Percentiles rank a stretch among this genome's conserved stretches.
Conservation (phyloP, 2,329 filamentous ascomycete genomes). For the Fusarium buharicum region DNA sequence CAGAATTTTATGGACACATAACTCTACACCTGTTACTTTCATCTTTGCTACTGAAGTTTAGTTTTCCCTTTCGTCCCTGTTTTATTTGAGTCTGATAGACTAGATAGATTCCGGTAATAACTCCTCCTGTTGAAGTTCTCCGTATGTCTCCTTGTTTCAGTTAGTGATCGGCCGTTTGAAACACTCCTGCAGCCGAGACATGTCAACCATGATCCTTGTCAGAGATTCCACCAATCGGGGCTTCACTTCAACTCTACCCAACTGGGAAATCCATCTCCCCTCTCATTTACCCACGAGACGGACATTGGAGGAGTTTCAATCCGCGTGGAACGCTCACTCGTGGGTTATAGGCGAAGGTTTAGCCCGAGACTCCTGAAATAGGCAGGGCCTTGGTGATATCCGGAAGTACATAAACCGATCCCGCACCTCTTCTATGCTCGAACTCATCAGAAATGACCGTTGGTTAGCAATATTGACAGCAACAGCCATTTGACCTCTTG, state of each 20-base stretch:
- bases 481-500: background rate
- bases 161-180: background rate
- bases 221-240: conserved; percentile 11
- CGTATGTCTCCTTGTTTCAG: background rate
- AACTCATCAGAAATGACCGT: background rate
- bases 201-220: background rate
- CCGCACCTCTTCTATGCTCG: background rate
- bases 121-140: too few relatives aligned
- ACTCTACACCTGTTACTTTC: too few relatives aligned
- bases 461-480: background rate
- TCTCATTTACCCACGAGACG: background rate
- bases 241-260: background rate
- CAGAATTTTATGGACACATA: too few relatives aligned
- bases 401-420: conserved; percentile 13
- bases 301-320: conserved; percentile 12
- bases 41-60: too few relatives aligned
- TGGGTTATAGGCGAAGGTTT: background rate
- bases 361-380: background rate
- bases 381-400: background rate
- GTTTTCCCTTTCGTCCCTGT: too few relatives aligned
- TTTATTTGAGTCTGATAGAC: too few relatives aligned
- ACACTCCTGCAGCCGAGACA: conserved; percentile 1
- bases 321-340: background rate
- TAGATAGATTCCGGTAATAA: too few relatives aligned
- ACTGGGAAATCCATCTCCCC: background rate